A percentile compares a stretch with the other conserved stretches of the same genome.
These are phyloP conservation scores for Cenococcum geophilum DNA, from an alignment of 495 filamentous ascomycete species.

Conservation along the genomic window DNA sequence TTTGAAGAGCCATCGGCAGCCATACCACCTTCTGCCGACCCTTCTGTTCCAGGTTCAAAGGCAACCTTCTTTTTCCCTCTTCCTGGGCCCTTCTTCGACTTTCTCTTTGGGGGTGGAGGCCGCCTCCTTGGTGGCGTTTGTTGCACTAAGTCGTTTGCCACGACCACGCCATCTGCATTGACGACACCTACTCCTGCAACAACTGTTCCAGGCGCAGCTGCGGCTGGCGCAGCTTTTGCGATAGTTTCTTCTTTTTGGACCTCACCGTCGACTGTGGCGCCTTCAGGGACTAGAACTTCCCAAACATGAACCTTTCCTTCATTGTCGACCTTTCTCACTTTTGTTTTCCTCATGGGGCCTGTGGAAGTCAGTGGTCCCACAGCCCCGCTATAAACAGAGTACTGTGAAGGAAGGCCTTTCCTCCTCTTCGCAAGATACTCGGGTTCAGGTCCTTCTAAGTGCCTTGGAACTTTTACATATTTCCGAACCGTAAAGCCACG, in stretches of 20 bases:
- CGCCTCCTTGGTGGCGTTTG: conserved; percentile 50
- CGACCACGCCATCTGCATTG: conserved; percentile 56
- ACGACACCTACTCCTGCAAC: conserved; percentile 58
- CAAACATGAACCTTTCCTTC: conserved; percentile 73
- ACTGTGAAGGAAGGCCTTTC: conserved; percentile 60
- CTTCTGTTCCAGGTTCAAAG: conserved; percentile 33
- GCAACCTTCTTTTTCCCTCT: conserved; percentile 40
- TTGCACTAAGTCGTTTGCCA: conserved; percentile 46
- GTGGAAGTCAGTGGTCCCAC: conserved; percentile 42
- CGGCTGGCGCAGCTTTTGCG: conserved; percentile 38
- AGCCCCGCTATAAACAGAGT: conserved; percentile 40
- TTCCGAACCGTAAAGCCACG: conserved; percentile 63
- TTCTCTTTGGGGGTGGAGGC: conserved; percentile 56
- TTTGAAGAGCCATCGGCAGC: conserved; percentile 25
- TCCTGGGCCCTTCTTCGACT: conserved; percentile 36
- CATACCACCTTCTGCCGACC: conserved; percentile 8
- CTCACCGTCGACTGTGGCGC: conserved; percentile 75
- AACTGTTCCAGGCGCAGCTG: conserved; percentile 52
- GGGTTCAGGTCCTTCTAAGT: conserved; percentile 64
- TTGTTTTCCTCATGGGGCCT: conserved; percentile 62
- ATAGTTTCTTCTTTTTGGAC: conserved; percentile 54
- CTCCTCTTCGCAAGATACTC: conserved; percentile 85
- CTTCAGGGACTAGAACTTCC: conserved; percentile 73
- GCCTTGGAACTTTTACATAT: conserved; percentile 74
- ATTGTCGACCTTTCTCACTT: conserved; percentile 67